A percentile compares a stretch with the other conserved stretches of the same genome.
These are phyloP conservation scores for Pseudogymnoascus sp. DNA, from an alignment of 2,329 filamentous ascomycete genomes.

Conservation along the genomic window DNA sequence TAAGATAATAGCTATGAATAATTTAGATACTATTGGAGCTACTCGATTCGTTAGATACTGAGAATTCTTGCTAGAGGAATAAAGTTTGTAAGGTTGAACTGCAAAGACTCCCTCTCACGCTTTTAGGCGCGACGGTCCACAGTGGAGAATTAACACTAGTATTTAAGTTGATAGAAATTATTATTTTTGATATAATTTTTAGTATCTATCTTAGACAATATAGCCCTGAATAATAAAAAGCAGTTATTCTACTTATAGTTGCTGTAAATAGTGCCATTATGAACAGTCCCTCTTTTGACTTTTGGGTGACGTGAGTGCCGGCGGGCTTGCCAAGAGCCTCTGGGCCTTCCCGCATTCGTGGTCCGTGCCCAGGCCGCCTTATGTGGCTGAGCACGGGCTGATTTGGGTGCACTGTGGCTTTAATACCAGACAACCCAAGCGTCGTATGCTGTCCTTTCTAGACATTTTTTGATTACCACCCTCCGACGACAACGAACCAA, in stretches of 20 bases:
- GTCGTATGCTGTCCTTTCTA: constrained; percentile 4
- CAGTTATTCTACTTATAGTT: neutral
- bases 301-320: neutral
- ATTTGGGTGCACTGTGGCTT: neutral
- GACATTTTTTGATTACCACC: neutral
- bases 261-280: neutral
- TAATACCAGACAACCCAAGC: neutral
- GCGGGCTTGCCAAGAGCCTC: neutral
- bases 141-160: neutral
- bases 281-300: neutral
- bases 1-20: neutral
- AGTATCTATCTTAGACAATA: neutral
- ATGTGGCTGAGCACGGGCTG: neutral
- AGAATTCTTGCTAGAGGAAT: neutral
- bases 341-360: neutral
- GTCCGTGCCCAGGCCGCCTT: neutral
- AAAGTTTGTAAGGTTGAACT: neutral
- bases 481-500: neutral
- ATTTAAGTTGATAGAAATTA: neutral
- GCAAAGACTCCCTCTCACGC: no score
- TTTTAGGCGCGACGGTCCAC: neutral
- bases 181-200: neutral
- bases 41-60: neutral
- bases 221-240: neutral
- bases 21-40: neutral